Conservation (phyloP, 306 rosid genomes). For the Sophora flavescens region DNA sequence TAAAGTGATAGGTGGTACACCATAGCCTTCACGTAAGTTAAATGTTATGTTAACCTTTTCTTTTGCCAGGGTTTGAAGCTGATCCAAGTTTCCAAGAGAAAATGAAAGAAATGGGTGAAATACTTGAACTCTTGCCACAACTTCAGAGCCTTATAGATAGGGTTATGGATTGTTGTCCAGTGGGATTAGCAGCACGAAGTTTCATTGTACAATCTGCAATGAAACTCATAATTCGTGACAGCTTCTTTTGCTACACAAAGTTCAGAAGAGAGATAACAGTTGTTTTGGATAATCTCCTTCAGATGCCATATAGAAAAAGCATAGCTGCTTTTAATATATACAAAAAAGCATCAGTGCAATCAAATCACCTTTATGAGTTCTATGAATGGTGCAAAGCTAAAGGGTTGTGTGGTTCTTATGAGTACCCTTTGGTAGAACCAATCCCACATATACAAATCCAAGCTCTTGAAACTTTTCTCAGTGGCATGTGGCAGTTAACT, state of each 20-base stretch:
- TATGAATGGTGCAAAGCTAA: conserved; percentile 66
- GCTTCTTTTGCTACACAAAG: conserved; percentile 59
- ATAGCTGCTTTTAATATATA: conserved; percentile 62
- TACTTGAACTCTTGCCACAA: conserved; percentile 70
- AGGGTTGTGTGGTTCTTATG: conserved; percentile 64
- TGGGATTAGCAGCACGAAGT: conserved; percentile 50
- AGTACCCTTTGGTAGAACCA: conserved; percentile 65
- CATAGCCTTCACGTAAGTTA: too few relatives aligned
- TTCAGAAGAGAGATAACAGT: conserved; percentile 52
- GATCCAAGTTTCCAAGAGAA: conserved; percentile 44
- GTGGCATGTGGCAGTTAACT: conserved; percentile 78
- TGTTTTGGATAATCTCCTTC: conserved; percentile 70
- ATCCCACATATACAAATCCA: conserved; percentile 65
- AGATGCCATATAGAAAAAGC: conserved; percentile 64
- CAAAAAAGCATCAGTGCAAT: conserved; percentile 72
- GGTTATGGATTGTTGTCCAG: conserved; percentile 72
- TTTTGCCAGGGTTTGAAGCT: background rate
- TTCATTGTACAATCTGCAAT: conserved; percentile 57
- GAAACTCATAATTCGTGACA: conserved; percentile 67
- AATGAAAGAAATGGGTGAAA: conserved; percentile 57
- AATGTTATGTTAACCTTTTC: too few relatives aligned
- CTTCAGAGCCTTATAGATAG: conserved; percentile 70
- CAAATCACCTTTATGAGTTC: conserved; percentile 61
- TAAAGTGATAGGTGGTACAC: too few relatives aligned
- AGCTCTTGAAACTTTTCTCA: conserved; percentile 61